These are phyloP conservation scores for Chaetomium cochliodes DNA, from an alignment of 495 filamentous ascomycete species.

Conservation along the genomic window DNA sequence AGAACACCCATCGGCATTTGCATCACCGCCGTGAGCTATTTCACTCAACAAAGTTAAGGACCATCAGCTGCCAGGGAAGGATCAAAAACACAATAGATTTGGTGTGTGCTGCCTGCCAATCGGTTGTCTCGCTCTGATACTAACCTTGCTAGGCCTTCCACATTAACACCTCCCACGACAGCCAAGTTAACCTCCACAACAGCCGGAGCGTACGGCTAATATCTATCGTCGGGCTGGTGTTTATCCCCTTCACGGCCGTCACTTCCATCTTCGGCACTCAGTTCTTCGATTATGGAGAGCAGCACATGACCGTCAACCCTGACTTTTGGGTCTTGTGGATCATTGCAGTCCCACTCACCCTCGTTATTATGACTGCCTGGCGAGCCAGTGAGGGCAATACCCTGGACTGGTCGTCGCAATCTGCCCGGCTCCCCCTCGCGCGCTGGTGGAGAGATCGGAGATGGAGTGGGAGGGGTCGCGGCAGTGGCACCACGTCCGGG, in stretches of 20 bases:
- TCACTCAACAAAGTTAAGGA: slow-evolving; percentile 5
- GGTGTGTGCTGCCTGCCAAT: not conserved
- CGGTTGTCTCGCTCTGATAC: no score
- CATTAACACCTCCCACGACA: slow-evolving; percentile 7
- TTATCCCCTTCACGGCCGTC: slow-evolving; percentile 6
- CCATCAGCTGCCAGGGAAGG: not conserved
- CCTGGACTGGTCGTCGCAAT: not conserved
- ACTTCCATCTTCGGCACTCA: not conserved
- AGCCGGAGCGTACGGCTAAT: slow-evolving; percentile 3
- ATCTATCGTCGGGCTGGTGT: not conserved
- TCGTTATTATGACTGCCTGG: not conserved
- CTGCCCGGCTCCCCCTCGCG: not conserved
- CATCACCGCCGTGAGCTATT: slow-evolving; percentile 2
- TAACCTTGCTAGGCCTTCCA: not conserved
- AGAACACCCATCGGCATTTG: slow-evolving; percentile 17
- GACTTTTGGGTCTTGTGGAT: slow-evolving; percentile 1
- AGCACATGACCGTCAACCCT: not conserved
- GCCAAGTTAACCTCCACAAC: not conserved
- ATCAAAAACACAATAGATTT: slow-evolving; percentile 6
- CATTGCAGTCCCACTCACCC: not conserved
- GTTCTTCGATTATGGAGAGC: not conserved
- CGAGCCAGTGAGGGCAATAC: not conserved
- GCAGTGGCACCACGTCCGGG: not conserved
- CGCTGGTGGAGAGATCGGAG: not conserved
- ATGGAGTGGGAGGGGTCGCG: not conserved